Percentiles rank a stretch among this genome's conserved stretches.
Evolutionary conservation across 228 moss, liverwort and hornwort species (phyloP).

Genomic region (Sphagnum magellanicum): DNA sequence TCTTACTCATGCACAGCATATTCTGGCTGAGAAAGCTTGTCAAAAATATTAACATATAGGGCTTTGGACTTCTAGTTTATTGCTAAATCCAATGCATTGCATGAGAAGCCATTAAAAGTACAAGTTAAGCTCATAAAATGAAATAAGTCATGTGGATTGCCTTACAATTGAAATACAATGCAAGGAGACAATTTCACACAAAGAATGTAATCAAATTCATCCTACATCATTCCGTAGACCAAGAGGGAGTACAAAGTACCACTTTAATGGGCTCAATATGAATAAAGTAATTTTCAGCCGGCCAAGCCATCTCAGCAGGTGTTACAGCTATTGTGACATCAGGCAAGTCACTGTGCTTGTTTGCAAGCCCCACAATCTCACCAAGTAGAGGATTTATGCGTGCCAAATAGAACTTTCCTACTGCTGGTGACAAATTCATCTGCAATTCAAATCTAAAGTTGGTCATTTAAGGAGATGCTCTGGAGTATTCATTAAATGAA

Average conservation of each 20-base stretch:
- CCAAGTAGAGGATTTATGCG: conserved; percentile 83
- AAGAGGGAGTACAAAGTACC: conserved; percentile 27
- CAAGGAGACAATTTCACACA: no score
- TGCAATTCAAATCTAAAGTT: conserved; percentile 10
- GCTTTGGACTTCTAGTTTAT: no score
- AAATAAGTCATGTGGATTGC: no score
- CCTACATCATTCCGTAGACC: no score
- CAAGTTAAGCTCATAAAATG: no score
- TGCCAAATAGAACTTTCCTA: conserved; percentile 74
- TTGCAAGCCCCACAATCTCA: conserved; percentile 77
- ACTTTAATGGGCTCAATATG: conserved; percentile 78
- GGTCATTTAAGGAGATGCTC: neutral
- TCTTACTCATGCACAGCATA: neutral
- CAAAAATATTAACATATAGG: no score
- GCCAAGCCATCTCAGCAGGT: conserved; percentile 54
- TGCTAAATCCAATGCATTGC: no score
- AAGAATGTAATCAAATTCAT: no score
- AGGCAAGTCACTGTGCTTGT: conserved; percentile 80
- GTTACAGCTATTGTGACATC: conserved; percentile 67
- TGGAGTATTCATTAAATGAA: neutral
- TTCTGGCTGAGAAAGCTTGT: neutral
- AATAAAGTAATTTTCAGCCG: conserved; percentile 72
- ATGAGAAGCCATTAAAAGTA: no score
- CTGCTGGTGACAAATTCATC: conserved; percentile 81
- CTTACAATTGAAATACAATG: no score